Percentiles rank a stretch among this genome's conserved stretches.
phyloP scores from a whole-genome alignment of 2,329 filamentous ascomycete species.

The Penicillium sp. region DNA sequence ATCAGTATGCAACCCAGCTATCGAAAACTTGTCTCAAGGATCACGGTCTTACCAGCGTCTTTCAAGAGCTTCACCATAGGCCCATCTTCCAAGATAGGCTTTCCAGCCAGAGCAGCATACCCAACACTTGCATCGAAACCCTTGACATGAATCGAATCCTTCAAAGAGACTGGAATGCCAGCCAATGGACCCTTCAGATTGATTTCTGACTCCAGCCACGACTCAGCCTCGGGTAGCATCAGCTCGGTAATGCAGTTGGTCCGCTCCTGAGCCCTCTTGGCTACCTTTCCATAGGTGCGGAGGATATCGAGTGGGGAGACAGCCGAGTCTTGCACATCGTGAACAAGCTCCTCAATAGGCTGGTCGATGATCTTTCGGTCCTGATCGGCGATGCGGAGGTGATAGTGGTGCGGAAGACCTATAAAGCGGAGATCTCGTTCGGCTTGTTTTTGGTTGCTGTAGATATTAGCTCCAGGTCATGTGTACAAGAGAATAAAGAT shows the following conservation, averaged over 20 bases:
- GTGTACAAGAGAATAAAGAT: too few species aligned
- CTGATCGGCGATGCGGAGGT: conserved; percentile 58
- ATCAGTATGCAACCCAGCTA: conserved; percentile 3
- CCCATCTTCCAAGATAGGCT: conserved; percentile 67
- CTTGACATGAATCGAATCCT: conserved; percentile 72
- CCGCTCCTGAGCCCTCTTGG: conserved; percentile 75
- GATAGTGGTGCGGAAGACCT: conserved; percentile 64
- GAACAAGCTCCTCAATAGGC: conserved; percentile 74
- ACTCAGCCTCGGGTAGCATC: conserved; percentile 73
- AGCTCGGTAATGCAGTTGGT: conserved; percentile 91
- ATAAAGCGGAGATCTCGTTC: conserved; percentile 70
- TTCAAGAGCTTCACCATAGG: conserved; percentile 73
- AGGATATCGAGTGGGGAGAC: conserved; percentile 70
- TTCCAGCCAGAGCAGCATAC: conserved; percentile 69
- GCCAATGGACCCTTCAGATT: conserved; percentile 80
- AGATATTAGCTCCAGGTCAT: background rate
- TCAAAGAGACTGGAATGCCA: conserved; percentile 81
- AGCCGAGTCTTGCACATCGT: conserved; percentile 69
- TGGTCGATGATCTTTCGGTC: conserved; percentile 69
- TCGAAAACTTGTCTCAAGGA: background rate
- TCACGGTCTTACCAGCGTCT: conserved; percentile 58
- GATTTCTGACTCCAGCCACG: conserved; percentile 61
- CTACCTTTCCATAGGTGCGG: conserved; percentile 82
- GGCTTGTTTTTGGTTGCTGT: conserved; percentile 73
- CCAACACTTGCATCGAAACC: conserved; percentile 82